Percentiles rank a stretch among this genome's conserved stretches.
Conservation (phyloP, 179 eudicot genomes). For the Beta macrorhiza region DNA sequence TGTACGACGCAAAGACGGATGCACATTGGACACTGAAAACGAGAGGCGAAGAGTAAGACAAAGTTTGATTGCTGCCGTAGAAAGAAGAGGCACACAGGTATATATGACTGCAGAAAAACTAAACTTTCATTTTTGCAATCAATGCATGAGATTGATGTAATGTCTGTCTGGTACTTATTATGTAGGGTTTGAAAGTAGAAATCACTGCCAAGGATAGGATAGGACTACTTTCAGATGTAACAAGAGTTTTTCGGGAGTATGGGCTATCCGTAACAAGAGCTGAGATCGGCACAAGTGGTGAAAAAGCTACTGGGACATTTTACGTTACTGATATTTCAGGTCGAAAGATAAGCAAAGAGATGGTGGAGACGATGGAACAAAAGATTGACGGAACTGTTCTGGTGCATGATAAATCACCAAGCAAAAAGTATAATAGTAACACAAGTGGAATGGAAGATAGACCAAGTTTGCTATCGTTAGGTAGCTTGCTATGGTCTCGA, state of each 20-base stretch:
- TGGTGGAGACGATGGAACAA: conserved; percentile 27
- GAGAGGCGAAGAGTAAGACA: conserved; percentile 52
- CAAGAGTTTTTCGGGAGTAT: conserved; percentile 66
- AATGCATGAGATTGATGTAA: not conserved
- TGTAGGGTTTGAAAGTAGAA: conserved; percentile 69
- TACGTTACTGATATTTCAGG: conserved; percentile 39
- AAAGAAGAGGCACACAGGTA: conserved; percentile 80
- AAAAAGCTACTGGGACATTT: conserved; percentile 65
- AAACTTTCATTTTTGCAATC: not conserved
- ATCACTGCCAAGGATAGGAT: conserved; percentile 50
- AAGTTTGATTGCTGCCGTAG: conserved; percentile 72
- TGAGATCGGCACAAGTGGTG: conserved; percentile 54
- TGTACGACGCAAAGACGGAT: conserved; percentile 63
- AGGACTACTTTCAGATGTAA: conserved; percentile 73
- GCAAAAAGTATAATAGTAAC: not conserved
- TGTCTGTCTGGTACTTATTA: not conserved
- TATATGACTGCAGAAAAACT: not conserved
- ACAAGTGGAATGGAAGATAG: conserved; percentile 18
- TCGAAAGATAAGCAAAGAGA: conserved; percentile 23
- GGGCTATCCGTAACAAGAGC: conserved; percentile 70
- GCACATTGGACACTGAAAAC: conserved; percentile 43
- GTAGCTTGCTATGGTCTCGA: conserved; percentile 38
- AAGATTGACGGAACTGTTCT: conserved; percentile 26
- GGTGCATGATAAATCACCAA: conserved; percentile 14
- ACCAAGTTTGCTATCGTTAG: conserved; percentile 22